These are phyloP conservation scores for Metschnikowia baotianmanensis DNA, from an alignment of 805 yeast species.

Conservation along the genomic window DNA sequence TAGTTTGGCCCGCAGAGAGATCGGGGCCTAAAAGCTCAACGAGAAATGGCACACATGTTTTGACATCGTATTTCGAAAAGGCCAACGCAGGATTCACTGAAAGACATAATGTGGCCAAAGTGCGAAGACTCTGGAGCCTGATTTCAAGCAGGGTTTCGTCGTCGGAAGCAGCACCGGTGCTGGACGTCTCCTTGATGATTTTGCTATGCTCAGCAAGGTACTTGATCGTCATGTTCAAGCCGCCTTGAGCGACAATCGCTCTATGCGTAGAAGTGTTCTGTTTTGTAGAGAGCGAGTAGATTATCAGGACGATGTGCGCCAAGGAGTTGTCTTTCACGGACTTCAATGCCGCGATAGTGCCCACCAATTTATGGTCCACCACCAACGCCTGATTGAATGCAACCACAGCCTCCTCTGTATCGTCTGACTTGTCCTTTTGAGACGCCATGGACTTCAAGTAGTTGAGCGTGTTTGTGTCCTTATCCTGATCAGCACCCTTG, in stretches of 20 bases:
- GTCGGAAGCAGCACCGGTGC: not conserved
- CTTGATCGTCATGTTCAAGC: conserved; percentile 36
- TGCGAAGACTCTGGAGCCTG: conserved; percentile 34
- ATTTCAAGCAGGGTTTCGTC: conserved; percentile 16
- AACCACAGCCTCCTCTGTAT: conserved; percentile 26
- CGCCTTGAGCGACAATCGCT: conserved; percentile 48
- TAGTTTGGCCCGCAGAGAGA: conserved; percentile 18
- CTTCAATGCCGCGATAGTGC: conserved; percentile 9
- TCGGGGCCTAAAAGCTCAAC: conserved; percentile 42
- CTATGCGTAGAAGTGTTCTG: conserved; percentile 26
- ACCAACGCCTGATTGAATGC: conserved; percentile 31
- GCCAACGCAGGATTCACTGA: conserved; percentile 42
- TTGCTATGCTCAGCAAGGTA: conserved; percentile 34
- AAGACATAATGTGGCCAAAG: conserved; percentile 46
- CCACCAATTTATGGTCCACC: conserved; percentile 23
- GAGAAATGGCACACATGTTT: conserved; percentile 48
- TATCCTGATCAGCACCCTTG: conserved; percentile 22
- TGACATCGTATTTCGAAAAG: conserved; percentile 38
- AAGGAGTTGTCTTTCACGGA: conserved; percentile 4
- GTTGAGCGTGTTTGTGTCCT: conserved; percentile 33
- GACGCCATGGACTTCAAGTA: conserved; percentile 32
- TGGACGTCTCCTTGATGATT: conserved; percentile 19
- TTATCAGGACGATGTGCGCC: conserved; percentile 23
- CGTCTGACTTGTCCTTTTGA: conserved; percentile 18
- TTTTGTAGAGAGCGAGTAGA: conserved; percentile 33